Evolutionary conservation across 257 asterid species (phyloP).

Genomic region (Primulina tabacum): DNA sequence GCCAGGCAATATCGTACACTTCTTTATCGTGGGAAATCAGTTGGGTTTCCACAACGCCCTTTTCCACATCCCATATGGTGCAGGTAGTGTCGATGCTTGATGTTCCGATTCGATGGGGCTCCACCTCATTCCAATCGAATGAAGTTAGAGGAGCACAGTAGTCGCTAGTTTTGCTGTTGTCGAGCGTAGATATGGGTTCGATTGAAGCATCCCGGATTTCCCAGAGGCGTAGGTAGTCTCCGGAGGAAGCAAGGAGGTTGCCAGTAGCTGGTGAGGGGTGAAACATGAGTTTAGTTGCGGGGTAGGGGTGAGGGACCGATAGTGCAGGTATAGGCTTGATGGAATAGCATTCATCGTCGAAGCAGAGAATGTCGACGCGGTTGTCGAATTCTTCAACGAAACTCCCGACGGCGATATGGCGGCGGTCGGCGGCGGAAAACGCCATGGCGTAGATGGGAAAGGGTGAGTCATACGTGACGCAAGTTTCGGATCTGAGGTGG

Average conservation of each 20-base stretch:
- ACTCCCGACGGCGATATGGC: slow-evolving; percentile 70
- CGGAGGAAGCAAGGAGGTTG: slow-evolving; percentile 79
- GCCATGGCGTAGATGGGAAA: slow-evolving; percentile 79
- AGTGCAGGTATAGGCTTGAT: slow-evolving; percentile 50
- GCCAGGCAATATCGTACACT: slow-evolving; percentile 92
- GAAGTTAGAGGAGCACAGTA: slow-evolving; percentile 83
- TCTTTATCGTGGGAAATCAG: slow-evolving; percentile 87
- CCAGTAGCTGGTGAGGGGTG: slow-evolving; percentile 57
- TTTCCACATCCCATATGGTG: slow-evolving; percentile 86
- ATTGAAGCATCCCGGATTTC: slow-evolving; percentile 51
- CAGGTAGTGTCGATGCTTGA: slow-evolving; percentile 87
- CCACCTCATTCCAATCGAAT: slow-evolving; percentile 88
- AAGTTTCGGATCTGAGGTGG: no score
- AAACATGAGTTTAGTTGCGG: slow-evolving; percentile 77
- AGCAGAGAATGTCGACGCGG: slow-evolving; percentile 70
- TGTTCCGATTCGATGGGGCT: slow-evolving; percentile 75
- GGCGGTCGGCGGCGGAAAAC: slow-evolving; percentile 46
- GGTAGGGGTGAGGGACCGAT: slow-evolving; percentile 81
- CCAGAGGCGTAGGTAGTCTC: slow-evolving; percentile 91
- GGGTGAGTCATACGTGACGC: slow-evolving; percentile 49
- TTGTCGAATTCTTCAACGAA: slow-evolving; percentile 69
- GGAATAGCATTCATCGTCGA: slow-evolving; percentile 55
- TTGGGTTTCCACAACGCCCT: slow-evolving; percentile 75
- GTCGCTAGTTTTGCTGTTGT: slow-evolving; percentile 67
- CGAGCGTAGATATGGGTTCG: slow-evolving; percentile 43